Conservation (phyloP, 495 filamentous ascomycete genomes). For the Aspergillus conjunctus region DNA sequence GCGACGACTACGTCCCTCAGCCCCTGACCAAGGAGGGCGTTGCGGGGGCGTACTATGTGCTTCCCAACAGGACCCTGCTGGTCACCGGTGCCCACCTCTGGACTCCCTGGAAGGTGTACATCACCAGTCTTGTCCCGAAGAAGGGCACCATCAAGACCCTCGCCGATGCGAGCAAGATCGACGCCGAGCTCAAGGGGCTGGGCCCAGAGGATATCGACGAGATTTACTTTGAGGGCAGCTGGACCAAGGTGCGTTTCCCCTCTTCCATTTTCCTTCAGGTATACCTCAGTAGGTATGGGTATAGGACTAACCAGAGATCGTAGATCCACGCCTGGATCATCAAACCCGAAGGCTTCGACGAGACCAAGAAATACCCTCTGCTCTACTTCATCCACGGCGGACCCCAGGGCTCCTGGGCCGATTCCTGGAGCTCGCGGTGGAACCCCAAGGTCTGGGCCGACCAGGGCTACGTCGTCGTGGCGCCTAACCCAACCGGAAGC, state of each 20-base stretch:
- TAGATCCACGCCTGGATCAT: slow-evolving; percentile 55
- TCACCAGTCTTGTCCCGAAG: slow-evolving; percentile 28
- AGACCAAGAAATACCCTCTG: slow-evolving; percentile 52
- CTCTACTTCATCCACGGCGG: slow-evolving; percentile 56
- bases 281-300: too few species aligned
- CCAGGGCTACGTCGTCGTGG: slow-evolving; percentile 59
- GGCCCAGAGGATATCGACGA: slow-evolving; percentile 40
- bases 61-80: slow-evolving; percentile 37
- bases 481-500: slow-evolving; percentile 55
- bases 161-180: slow-evolving; percentile 41
- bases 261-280: neutral
- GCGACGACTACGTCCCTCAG: slow-evolving; percentile 32
- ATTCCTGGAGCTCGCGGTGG: slow-evolving; percentile 55
- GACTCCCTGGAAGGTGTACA: slow-evolving; percentile 41
- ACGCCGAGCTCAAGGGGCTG: slow-evolving; percentile 35
- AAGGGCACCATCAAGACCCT: slow-evolving; percentile 29
- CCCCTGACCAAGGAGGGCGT: slow-evolving; percentile 36
- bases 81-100: slow-evolving; percentile 38
- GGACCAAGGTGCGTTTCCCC: slow-evolving; percentile 33
- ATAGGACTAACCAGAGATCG: too few species aligned
- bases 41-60: slow-evolving; percentile 32
- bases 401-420: slow-evolving; percentile 51
- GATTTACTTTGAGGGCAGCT: slow-evolving; percentile 40
- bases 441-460: slow-evolving; percentile 57
- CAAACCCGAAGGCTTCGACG: slow-evolving; percentile 48